A percentile compares a stretch with the other conserved stretches of the same genome.
Evolutionary conservation across 495 filamentous ascomycete genomes (phyloP).

Genomic region (Talaromyces stipitatus): DNA sequence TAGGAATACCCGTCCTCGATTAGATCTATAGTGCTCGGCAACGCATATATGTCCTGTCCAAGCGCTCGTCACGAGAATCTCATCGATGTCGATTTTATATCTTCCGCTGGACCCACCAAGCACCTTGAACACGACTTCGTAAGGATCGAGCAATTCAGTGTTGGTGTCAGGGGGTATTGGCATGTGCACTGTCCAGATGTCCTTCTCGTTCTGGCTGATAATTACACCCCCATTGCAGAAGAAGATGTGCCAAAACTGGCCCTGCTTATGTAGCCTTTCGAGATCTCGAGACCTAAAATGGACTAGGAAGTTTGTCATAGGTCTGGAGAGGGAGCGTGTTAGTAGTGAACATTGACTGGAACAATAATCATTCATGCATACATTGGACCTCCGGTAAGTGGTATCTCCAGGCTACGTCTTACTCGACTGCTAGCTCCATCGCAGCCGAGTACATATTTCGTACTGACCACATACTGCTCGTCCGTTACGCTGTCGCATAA

Average conservation of each 20-base stretch:
- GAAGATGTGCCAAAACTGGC: slow-evolving; percentile 26
- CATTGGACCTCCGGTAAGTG: too few species aligned
- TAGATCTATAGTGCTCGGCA: slow-evolving; percentile 8
- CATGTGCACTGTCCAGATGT: slow-evolving; percentile 23
- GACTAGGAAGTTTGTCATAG: slow-evolving; percentile 19
- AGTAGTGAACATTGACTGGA: too few species aligned
- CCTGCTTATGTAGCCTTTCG: slow-evolving; percentile 6
- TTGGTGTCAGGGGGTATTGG: slow-evolving; percentile 3
- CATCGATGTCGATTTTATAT: slow-evolving; percentile 19
- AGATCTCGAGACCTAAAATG: slow-evolving; percentile 26
- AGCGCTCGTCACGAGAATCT: slow-evolving; percentile 18
- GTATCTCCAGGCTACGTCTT: too few species aligned
- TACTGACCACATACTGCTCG: too few species aligned
- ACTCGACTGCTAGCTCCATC: too few species aligned
- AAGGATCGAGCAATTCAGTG: slow-evolving; percentile 10
- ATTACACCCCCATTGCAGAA: slow-evolving; percentile 9
- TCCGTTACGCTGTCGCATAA: too few species aligned
- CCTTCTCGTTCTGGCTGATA: slow-evolving; percentile 22
- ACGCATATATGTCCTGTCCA: slow-evolving; percentile 18
- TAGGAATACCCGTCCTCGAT: slow-evolving; percentile 36
- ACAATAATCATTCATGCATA: too few species aligned
- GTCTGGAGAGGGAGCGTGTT: too few species aligned
- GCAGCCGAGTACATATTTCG: too few species aligned
- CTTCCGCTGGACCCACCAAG: slow-evolving; percentile 14
- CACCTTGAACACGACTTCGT: slow-evolving; percentile 14